Evolutionary conservation across 2,329 filamentous ascomycete genomes (phyloP).

Genomic region (Aureobasidium subglaciale): DNA sequence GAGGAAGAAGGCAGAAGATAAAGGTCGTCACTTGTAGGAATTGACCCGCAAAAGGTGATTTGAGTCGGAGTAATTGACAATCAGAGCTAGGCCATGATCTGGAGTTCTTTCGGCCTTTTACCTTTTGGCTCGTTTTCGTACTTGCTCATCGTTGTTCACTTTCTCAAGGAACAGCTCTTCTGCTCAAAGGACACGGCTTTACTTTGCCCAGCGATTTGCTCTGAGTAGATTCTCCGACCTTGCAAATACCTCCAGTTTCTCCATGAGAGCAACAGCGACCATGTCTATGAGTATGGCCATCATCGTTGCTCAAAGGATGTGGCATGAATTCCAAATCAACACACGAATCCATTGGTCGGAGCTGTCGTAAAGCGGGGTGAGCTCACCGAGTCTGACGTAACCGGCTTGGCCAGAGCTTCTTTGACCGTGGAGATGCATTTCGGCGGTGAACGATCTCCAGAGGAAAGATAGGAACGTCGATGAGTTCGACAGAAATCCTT

Average conservation of each 20-base stretch:
- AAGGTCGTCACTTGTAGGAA: not conserved
- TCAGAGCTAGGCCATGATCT: not conserved
- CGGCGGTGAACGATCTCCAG: too few species aligned
- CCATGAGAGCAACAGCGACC: not conserved
- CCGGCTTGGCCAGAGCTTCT: conserved; percentile 1
- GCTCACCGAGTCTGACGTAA: not conserved
- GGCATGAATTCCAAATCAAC: conserved; percentile 1
- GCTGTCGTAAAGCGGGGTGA: conserved; percentile 1
- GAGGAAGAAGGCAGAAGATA: not conserved
- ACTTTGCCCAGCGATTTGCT: not conserved
- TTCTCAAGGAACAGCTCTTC: too few species aligned
- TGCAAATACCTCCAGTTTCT: not conserved
- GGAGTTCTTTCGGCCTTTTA: not conserved
- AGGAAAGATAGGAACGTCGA: too few species aligned
- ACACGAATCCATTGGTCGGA: not conserved
- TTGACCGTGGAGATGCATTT: not conserved
- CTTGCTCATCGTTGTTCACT: too few species aligned
- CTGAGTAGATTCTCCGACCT: too few species aligned
- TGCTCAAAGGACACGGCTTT: not conserved
- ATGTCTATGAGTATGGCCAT: not conserved
- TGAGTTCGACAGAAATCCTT: too few species aligned
- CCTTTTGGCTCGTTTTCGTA: not conserved
- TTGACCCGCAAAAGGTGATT: not conserved
- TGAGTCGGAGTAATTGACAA: not conserved
- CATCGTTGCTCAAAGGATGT: not conserved